Percentiles rank a stretch among this genome's conserved stretches.
Evolutionary conservation across 352 stramenopile genomes (phyloP).

Genomic region (Pythium periplocum): DNA sequence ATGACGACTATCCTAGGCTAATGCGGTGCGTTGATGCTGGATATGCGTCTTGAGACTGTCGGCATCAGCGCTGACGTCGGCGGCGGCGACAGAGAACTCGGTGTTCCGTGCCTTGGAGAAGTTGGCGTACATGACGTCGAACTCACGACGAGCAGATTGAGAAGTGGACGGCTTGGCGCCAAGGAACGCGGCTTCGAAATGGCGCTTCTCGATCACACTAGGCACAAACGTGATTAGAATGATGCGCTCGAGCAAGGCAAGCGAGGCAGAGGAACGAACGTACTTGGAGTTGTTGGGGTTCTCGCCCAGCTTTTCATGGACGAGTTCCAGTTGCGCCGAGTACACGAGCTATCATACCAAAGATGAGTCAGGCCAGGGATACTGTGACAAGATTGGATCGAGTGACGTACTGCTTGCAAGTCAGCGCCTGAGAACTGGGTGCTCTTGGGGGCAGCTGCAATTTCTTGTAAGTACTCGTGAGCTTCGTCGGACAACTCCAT

Average conservation of each 20-base stretch:
- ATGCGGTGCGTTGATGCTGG: constrained; percentile 60
- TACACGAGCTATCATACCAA: constrained; percentile 71
- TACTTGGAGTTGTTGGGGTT: constrained; percentile 36
- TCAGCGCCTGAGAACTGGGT: constrained; percentile 89
- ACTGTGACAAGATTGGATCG: background rate
- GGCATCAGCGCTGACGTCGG: constrained; percentile 33
- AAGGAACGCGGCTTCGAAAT: constrained; percentile 62
- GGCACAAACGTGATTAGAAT: constrained; percentile 1
- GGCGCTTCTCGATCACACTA: constrained; percentile 45
- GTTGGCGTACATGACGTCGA: constrained; percentile 61
- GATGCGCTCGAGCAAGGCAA: background rate
- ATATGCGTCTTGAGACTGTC: constrained; percentile 51
- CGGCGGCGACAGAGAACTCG: constrained; percentile 53
- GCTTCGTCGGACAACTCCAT: constrained; percentile 72
- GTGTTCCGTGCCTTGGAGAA: constrained; percentile 72
- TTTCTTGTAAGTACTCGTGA: constrained; percentile 65
- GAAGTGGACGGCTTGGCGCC: constrained; percentile 70
- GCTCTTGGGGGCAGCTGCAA: constrained; percentile 66
- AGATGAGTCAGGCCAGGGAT: background rate
- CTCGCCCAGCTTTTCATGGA: constrained; percentile 85
- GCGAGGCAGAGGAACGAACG: constrained; percentile 8
- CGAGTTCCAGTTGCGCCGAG: constrained; percentile 91
- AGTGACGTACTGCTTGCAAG: constrained; percentile 80
- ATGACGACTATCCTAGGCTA: constrained; percentile 27
- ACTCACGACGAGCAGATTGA: constrained; percentile 43